These are phyloP conservation scores for Candida buenavistaensis DNA, from an alignment of 1,139 yeast genomes.

Conservation along the genomic window DNA sequence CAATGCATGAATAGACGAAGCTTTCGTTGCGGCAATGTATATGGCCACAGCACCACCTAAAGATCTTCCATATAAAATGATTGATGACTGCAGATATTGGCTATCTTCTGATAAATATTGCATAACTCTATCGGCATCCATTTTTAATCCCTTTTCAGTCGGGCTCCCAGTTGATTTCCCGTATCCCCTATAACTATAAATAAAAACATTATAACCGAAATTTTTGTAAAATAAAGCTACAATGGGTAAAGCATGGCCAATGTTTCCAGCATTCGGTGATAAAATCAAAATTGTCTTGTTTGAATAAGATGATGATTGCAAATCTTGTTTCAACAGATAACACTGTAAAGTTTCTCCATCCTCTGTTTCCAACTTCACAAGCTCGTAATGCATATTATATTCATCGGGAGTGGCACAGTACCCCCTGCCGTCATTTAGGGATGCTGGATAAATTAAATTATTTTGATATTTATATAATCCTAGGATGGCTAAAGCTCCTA, in stretches of 20 bases:
- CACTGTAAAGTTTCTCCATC: constrained; percentile 60
- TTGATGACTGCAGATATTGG: constrained; percentile 50
- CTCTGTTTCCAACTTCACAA: constrained; percentile 56
- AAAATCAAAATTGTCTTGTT: constrained; percentile 75
- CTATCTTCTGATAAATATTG: constrained; percentile 56
- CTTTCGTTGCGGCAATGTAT: constrained; percentile 66
- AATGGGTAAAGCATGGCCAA: constrained; percentile 87
- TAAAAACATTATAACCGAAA: constrained; percentile 75
- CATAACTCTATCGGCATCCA: constrained; percentile 78
- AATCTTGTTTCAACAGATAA: constrained; percentile 50
- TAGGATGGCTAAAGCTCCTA: constrained; percentile 42
- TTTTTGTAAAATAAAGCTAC: constrained; percentile 67
- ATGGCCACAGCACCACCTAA: constrained; percentile 95
- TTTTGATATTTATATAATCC: constrained; percentile 71
- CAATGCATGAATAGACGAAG: constrained; percentile 55
- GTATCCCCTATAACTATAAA: constrained; percentile 90
- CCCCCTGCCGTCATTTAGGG: constrained; percentile 74
- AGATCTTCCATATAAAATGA: constrained; percentile 83
- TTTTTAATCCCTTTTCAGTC: constrained; percentile 74
- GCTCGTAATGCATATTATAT: constrained; percentile 69
- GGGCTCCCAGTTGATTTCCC: constrained; percentile 83
- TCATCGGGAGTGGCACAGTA: constrained; percentile 78
- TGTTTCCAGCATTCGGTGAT: constrained; percentile 96
- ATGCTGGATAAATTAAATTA: constrained; percentile 76
- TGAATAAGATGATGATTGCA: constrained; percentile 37